Evolutionary conservation across 1,139 yeast species (phyloP), one percentile per base, ranked within the genome.

Genomic region (Hyphopichia khmerensis): DNA sequence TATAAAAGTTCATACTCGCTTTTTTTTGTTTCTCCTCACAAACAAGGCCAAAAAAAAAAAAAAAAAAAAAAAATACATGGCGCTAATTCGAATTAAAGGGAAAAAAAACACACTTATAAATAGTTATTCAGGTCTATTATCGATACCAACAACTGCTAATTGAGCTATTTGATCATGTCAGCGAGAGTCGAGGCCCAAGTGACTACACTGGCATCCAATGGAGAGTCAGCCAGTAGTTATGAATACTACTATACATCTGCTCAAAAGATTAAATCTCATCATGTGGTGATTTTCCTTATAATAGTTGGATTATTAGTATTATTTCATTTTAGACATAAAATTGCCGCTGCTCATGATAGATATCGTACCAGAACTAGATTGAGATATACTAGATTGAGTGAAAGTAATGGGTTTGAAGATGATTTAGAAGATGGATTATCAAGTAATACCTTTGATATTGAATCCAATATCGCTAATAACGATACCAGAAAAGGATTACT

Each of bases 391-490:
- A 41, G 45, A 10, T 38, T 61, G 6, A 42, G 41, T 5, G 33
- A 41, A 5, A 16, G 13, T 9, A 55, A 48, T 29, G 67, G 82
- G 1, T 86, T 86, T 56, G 65, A 67, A 35, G 70, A 70, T 13
- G 95, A 87, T 57, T 55, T 80, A 19, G 87, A 81, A 40, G 67
- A 69, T n/a, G 96, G 96, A 0, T 63, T 87, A 32, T 67, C 72
- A 33, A 86, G 95, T 15, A 67, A 63, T 34, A 76, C 67, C 32
- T 87, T 87, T 55, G 79, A 84, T 56, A 59, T 87, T 26, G 55
- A 56, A 5, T 51, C 66, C 13, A 70, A 74, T 38, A 82, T 84
- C 45, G 51, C 68, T 13, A 56, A 48, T 19, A 59, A 62, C 11
- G 96, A 87, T 54, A 39, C 67, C 1, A 72, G 96, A 42, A 55